Base-by-base conservation (phyloP, 2,329 filamentous ascomycete species). In the Oidium heveae region DNA sequence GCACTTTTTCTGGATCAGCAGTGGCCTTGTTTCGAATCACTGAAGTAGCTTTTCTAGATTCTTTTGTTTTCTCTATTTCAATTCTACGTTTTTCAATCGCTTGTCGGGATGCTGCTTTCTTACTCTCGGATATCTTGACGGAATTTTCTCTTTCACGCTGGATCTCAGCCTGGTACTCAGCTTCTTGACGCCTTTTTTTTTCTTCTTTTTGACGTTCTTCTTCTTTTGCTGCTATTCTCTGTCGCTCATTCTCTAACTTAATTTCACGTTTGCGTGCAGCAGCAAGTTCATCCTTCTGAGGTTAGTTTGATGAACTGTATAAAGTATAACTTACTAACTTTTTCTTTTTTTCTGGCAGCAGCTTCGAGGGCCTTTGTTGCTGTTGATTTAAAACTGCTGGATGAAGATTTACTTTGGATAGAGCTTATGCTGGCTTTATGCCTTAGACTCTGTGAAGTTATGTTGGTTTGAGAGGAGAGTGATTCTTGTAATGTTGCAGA, bases 331-430 rank as follows among this genome's bases (percentile, higher is more conserved):
- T 5, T 50, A 60, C 60, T 57, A 63, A 70, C 70, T 62, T 80
- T 82, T 65, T 94, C 86, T 64, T 83, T 89, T 67, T 87, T 88
- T 63, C 80, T 82, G 41, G 85, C 83, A 2, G 82, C 85, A 51
- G 83, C 72, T 54, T 88, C 79, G 22, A 88, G 70, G 1, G 84
- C 82, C 64, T 83, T 85, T n/a, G 71, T 72, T 34, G 68, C 69
- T n/a, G 79, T 74, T n/a, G 78, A 77, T 7, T 83, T 85, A 54
- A 87, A 71, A 62, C 75, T 84, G 54, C 66, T 70, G 18, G 68
- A 69, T 1, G 70, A 68, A 44, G 70, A 62, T 54, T 66, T 66
- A 60, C 59, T 63, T 56, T 61, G 64, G 56, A 61, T 58, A 16
- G 66, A 66, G 44, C 64, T 63, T n/a, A 63, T 63, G 66, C 82